Base-by-base conservation (phyloP, 148 eudicot species). In the Persicaria tinctoria region DNA sequence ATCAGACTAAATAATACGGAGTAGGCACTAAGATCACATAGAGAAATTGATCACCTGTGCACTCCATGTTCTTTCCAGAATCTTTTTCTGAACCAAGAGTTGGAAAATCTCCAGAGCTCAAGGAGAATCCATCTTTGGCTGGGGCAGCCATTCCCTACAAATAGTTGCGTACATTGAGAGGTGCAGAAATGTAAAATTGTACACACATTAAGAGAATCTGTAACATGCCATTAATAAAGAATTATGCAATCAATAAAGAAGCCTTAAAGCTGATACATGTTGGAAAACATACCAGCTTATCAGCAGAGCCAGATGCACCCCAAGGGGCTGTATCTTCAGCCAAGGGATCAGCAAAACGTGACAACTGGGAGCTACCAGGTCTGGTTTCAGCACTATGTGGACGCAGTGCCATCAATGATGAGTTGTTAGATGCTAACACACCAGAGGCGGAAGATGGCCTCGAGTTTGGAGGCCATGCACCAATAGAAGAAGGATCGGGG, bases 361-460 rank as follows among this genome's bases (percentile, higher is more conserved):
- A 92, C 68, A 92, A 78, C 64, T 92, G 99, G 13, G 99, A 90
- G 82, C 99, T 95, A 80, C 88, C 90, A 73, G 99, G 96, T 77
- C 99, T 88, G 72, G 88, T 87, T 51, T 95, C 99, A 71, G 99
- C 99, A 84, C 96, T 95, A 73, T 79, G 87, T 71, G 99, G 98
- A 57, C 97, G 97, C 68, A 84, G 77, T 14, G 93, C 82, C 41
- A 89, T 46, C 78, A 82, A 73, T 44, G 92, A 81, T 62, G 90
- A 51, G 74, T 87, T 85, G 81, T 85, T 90, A 76, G 96, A 86
- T 48, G 88, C 76, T 83, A 86, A 81, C 23, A 76, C 76, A 76
- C 94, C 99, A 72, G 99, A 90, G 82, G 99, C 96, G 62, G 99
- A 92, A 53, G 97, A 90, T 41, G 99, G 97, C 84, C 97, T 87